Base-by-base conservation (phyloP, 192 early-diverging fungal species). In the Rhizophagus clarus region DNA sequence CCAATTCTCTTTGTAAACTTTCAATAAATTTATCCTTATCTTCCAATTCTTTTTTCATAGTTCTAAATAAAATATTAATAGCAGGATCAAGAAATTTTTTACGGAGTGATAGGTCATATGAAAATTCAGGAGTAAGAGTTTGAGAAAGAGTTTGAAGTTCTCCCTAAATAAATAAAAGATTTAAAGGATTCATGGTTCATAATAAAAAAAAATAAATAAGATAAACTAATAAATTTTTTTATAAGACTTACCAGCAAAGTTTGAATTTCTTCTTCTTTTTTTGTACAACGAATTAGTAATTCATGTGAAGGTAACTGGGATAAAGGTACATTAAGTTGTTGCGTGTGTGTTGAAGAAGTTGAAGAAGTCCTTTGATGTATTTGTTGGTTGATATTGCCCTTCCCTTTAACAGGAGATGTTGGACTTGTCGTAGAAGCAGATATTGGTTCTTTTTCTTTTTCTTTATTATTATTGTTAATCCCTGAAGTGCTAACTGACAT, bases 71-170 rank as follows among this genome's bases (percentile, higher is more conserved):
- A 24, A 60, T 42, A 72, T 80, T 75, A 56, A 80, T 79, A 24
- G 82, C 82, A 28, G 82, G 82, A 34, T 83, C 82, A 32, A 83
- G 71, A 51, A 80, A 80, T 37, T 70, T 63, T 74, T 79, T 71
- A 11, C 62, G 76, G 17, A 78, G 34, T 31, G 63, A 61, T 34
- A 17, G 45, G 32, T 78, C 76, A 78, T 32, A 78, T 67, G 76
- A 31, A 49, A 78, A 78, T 51, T 78, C 76, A 9, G 76, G 76
- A 24, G 76, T 78, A 29, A 78, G 45, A 20, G 47, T 69, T 68
- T 78, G 76, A 11, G 76, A 78, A 28, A 78, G 66, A 1, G 61
- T 68, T 68, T 78, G 76, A 67, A 78, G 64, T 78, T 78, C 76
- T 9, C 63, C 66, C 76, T 78, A 8, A 8, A 49, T 10, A 76